Evolutionary conservation across 768 basidiomycete genomes (phyloP).

Genomic region (Podaxis rugospora): DNA sequence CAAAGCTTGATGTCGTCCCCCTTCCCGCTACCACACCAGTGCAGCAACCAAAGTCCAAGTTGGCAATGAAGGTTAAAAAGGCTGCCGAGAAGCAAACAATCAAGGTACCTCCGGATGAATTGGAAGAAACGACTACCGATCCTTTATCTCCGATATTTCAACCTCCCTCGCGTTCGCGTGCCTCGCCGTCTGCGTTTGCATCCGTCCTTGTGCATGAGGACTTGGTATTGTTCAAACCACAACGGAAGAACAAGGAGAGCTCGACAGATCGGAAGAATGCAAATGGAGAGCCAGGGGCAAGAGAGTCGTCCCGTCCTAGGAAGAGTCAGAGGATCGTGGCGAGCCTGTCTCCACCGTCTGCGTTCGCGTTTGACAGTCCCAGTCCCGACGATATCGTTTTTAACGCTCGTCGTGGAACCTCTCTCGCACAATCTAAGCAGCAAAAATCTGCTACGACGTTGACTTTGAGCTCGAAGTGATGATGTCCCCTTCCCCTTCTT

Average conservation of each 20-base stretch:
- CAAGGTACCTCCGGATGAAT: conserved; percentile 17
- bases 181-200: conserved; percentile 75
- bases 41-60: conserved; percentile 53
- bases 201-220: conserved; percentile 61
- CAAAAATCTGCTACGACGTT: conserved; percentile 19
- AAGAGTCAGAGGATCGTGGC: conserved; percentile 25
- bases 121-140: conserved; percentile 34
- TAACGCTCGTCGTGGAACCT: conserved; percentile 74
- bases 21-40: conserved; percentile 22
- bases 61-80: conserved; percentile 71
- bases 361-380: conserved; percentile 73
- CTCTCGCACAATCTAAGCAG: conserved; percentile 15
- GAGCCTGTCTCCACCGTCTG: conserved; percentile 26
- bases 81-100: conserved; percentile 38
- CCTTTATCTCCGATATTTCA: conserved; percentile 54
- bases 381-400: conserved; percentile 92
- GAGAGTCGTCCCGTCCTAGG: background rate
- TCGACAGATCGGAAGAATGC: conserved; percentile 28
- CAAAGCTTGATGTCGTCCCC: conserved; percentile 40
- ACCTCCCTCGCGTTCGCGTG: conserved; percentile 54
- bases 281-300: conserved; percentile 14
- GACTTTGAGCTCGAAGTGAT: conserved; percentile 15
- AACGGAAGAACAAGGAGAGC: conserved; percentile 22
- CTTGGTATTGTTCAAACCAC: conserved; percentile 33
- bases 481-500: conserved; percentile 15